Base-by-base conservation (phyloP, 2,329 filamentous ascomycete species). In the Aspergillus fructus region DNA sequence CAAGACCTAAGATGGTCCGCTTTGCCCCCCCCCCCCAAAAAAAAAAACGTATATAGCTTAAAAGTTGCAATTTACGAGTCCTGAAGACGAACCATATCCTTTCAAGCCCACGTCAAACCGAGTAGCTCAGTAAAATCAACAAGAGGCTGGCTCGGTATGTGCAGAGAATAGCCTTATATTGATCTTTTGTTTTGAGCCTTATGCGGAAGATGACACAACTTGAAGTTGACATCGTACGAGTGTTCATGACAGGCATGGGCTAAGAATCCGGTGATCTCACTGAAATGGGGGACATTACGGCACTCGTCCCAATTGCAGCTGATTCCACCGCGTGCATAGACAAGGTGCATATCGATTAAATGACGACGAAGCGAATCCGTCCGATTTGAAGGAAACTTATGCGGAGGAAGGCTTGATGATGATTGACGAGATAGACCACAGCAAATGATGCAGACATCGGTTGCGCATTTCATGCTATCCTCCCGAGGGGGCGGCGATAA, bases 391-490 rank as follows among this genome's bases (percentile, higher is more conserved):
- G 65, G 59, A 55, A 67, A 68, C 65, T 58, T 66, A 59, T 63
- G 59, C 34, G 58, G 64, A 67, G 63, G 58, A 55, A 61, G 48
- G 61, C 64, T 68, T 33, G 63, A 68, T 42, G 55, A 24, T 48
- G 59, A 68, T 46, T 30, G 56, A 27, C 53, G 54, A 15, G 64
- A 69, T 60, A 59, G 13, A 62, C 64, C 60, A 54, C 19, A 68
- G 58, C 62, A 69, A 41, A 69, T 64, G 51, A 69, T 69, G 51
- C 60, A 68, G 50, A 66, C 27, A 64, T 69, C 57, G 9, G 55
- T 67, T 56, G 56, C 59, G 45, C 60, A 68, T n/a, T n/a, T n/a
- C 43, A 60, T 17, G n/a, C 58, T 17, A 41, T 37, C 33, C 5
- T 37, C 33, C 13, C 15, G 11, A 37, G 33, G 11, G 15, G 5